Base-by-base conservation (phyloP, 345 rosid species). In the Pseudoturritis turrita region DNA sequence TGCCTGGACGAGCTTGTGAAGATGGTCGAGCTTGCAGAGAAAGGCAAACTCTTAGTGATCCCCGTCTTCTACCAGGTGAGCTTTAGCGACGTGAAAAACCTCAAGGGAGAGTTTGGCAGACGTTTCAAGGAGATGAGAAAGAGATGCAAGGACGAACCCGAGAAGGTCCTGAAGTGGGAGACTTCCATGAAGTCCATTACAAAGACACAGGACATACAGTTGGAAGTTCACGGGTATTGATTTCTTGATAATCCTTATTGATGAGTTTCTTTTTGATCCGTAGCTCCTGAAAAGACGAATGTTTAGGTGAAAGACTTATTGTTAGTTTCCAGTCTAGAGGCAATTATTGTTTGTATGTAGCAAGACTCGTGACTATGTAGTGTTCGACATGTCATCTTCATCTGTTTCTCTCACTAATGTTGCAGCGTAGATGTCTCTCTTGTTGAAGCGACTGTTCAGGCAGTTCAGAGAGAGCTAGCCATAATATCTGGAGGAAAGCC, bases 31-130 rank as follows among this genome's bases (percentile, higher is more conserved):
- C 72, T 54, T 2, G 41, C n/a, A 10, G 33, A 68, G n/a, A 52
- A 68, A 54, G 72, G 72, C 28, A 68, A 40, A 43, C 43, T 68
- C 54, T 18, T 68, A 6, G 62, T 53, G 19, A 54, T 68, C 37
- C 63, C 72, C 9, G 43, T 54, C 6, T 68, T 68, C 63, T 68
- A 41, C 41, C 2, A 54, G 8, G 52, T 68, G n/a, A 68, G 39
- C 0, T 29, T 31, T 4, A 40, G 31, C 21, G 52, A 54, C 12
- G 29, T 68, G 72, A 29, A 19, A 54, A 12, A 43, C n/a, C 43
- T 54, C 14, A 28, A 54, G 21, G 72, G 52, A 41, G 63, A 29
- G 8, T 40, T 55, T 8, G 53, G 63, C 3, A 8, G 12, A 18
- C 4, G 13, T 29, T 55, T 55, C 31, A 21, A 45, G 43, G 10